A percentile compares a stretch with the other conserved stretches of the same genome.
phyloP scores from a whole-genome alignment of 306 rosid genomes.

The Citrullus amarus region DNA sequence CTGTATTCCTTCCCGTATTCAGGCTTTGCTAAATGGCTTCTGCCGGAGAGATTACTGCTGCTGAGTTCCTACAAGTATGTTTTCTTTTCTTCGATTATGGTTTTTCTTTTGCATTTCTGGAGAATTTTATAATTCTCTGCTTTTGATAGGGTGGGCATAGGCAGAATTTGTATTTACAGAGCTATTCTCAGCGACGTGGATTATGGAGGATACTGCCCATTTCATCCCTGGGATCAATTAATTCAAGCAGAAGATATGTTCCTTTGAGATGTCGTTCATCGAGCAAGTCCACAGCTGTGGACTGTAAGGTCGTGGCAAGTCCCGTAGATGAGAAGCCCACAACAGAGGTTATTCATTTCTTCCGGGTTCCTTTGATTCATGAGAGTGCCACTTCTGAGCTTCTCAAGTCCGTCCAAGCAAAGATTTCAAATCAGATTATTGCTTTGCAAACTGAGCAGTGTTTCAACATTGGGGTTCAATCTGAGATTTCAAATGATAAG shows the following conservation, averaged over 20 bases:
- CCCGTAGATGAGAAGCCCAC: conserved; percentile 40
- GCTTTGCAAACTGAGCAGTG: conserved; percentile 66
- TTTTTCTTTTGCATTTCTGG: neutral
- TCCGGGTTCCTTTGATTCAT: conserved; percentile 55
- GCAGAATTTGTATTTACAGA: conserved; percentile 26
- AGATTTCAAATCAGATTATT: conserved; percentile 55
- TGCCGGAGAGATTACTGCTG: conserved; percentile 33
- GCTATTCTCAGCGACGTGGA: conserved; percentile 25
- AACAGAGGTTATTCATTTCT: conserved; percentile 46
- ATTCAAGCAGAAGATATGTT: conserved; percentile 12
- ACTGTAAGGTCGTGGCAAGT: conserved; percentile 31
- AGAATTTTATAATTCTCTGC: neutral
- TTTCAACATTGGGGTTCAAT: conserved; percentile 49
- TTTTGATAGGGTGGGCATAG: conserved; percentile 36
- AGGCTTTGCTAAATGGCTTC: conserved; percentile 20
- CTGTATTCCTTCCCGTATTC: neutral
- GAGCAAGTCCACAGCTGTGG: conserved; percentile 35
- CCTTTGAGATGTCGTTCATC: conserved; percentile 40
- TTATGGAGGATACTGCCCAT: conserved; percentile 31
- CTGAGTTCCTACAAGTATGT: conserved; percentile 45
- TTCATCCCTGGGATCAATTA: neutral
- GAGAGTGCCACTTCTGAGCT: conserved; percentile 58
- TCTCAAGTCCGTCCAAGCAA: conserved; percentile 49
- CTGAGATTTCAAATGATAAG: conserved; percentile 35
- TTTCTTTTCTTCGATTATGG: neutral